Base-by-base conservation (phyloP, 768 basidiomycete genomes). In the Xerocomellus intermedius region DNA sequence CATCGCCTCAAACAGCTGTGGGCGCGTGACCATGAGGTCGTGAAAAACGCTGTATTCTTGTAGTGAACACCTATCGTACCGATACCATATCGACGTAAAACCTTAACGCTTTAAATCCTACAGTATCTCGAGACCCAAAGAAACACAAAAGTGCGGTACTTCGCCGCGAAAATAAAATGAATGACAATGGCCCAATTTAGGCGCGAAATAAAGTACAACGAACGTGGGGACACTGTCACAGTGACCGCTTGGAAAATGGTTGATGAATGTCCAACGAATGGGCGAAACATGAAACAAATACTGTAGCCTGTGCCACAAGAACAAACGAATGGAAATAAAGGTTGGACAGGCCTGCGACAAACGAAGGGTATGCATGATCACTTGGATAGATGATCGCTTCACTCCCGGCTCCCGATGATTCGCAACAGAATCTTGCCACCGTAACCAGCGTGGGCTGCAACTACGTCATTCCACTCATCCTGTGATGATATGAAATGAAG, bases 391-490 rank as follows among this genome's bases (percentile, higher is more conserved):
- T 16, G 10, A 39, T 37, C n/a, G n/a, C 32, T 43, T 61, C 38
- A 71, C 22, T 55, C 67, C 10, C 60, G 59, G 42, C 69, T 71
- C 46, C 70, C 70, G 8, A 71, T 71, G 52, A 89, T 74, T 45
- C 82, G 79, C 22, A 91, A 73, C 0, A 79, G 73, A 19, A 89
- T 73, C 67, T 87, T 89, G 53, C 68, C 69, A 4, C 77, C 72
- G 52, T n/a, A n/a, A n/a, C n/a, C n/a, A n/a, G n/a, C n/a, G n/a
- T 76, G 70, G 28, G 72, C 67, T 10, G 75, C 64, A 30, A 78
- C 69, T 7, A 81, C 75, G 10, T 75, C 70, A 54, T 79, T 75
- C 88, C 88, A 89, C 44, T 87, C 82, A n/a, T 70, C 73, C 56
- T 86, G 80, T 13, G 77, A 78, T 9, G 75, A 69, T 42, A 89